Evolutionary conservation across 2,329 filamentous ascomycete genomes (phyloP).

Genomic region (Epichloe glyceriae): DNA sequence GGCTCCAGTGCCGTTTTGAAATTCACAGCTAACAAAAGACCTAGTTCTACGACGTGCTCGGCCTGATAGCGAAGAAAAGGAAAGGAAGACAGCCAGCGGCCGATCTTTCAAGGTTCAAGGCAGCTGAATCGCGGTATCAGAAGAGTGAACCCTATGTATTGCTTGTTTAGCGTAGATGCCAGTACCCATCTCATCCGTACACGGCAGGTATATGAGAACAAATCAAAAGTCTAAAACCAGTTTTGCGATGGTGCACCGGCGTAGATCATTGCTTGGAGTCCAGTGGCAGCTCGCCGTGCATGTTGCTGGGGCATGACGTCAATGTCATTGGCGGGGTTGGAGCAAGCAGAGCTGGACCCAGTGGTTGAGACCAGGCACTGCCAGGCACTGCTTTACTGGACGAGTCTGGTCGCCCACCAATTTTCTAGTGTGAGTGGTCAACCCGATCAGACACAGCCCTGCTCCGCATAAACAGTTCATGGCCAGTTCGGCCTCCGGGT

Average conservation of each 20-base stretch:
- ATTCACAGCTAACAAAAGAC: conserved; percentile 14
- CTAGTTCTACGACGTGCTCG: conserved; percentile 88
- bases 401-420: too few relatives aligned
- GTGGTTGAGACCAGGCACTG: too few relatives aligned
- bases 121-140: conserved; percentile 10
- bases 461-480: background rate
- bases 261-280: too few relatives aligned
- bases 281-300: too few relatives aligned
- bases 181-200: background rate
- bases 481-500: conserved; percentile 15
- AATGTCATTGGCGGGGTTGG: too few relatives aligned
- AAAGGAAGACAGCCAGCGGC: conserved; percentile 94
- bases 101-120: conserved; percentile 64
- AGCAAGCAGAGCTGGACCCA: too few relatives aligned
- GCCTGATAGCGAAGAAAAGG: conserved; percentile 92
- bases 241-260: too few relatives aligned
- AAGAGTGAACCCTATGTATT: background rate
- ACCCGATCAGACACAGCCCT: background rate
- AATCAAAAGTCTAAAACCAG: background rate
- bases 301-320: too few relatives aligned
- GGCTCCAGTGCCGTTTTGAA: background rate
- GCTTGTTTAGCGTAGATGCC: background rate
- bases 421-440: background rate
- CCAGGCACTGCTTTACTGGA: too few relatives aligned
- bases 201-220: background rate